phyloP scores from a whole-genome alignment of 75 land plant species.

The Sequoiadendron giganteum region DNA sequence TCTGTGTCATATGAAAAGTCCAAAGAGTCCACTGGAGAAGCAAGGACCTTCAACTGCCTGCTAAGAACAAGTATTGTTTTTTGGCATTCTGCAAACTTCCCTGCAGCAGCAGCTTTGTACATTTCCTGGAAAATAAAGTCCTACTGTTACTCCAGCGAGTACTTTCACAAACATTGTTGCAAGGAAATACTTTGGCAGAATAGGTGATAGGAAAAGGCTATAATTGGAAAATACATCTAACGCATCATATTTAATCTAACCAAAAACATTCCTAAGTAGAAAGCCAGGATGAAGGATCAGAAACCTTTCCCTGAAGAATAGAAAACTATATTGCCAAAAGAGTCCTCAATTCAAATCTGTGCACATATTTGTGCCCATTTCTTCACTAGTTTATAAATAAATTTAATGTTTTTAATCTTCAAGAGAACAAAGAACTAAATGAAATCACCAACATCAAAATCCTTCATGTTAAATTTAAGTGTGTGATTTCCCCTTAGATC shows the following conservation, averaged over 20 bases:
- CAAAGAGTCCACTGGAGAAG: conserved; percentile 16
- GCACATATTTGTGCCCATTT: not conserved
- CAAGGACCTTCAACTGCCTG: conserved; percentile 60
- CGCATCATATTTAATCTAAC: not conserved
- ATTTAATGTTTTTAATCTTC: not conserved
- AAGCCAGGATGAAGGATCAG: not conserved
- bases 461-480: not conserved
- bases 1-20: conserved; percentile 8
- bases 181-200: not conserved
- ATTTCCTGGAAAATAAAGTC: conserved; percentile 34
- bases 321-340: not conserved
- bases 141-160: not conserved
- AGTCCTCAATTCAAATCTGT: not conserved
- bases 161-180: not conserved
- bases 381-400: not conserved
- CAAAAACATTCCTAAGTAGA: not conserved
- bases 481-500: not conserved
- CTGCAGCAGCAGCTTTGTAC: conserved; percentile 60
- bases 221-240: not conserved
- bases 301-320: not conserved
- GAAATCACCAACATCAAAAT: not conserved
- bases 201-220: not conserved
- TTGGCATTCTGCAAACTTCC: conserved; percentile 72
- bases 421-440: not conserved
- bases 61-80: conserved; percentile 66